Evolutionary conservation across 495 filamentous ascomycete species (phyloP), one percentile per base, ranked within the genome.

Genomic region (Podospora bellae-mahoneyi): DNA sequence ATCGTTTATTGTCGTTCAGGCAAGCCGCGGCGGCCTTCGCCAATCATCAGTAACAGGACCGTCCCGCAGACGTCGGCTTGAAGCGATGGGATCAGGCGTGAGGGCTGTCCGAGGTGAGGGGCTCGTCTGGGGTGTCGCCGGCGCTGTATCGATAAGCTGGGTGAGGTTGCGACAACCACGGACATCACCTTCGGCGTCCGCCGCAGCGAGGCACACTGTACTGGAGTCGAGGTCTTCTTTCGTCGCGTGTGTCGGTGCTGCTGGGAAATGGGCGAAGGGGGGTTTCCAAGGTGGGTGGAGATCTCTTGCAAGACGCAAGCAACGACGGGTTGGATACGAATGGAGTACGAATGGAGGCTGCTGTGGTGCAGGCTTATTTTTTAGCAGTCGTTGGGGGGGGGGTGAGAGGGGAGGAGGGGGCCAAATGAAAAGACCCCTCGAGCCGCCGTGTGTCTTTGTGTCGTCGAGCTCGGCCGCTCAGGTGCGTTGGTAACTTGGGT

Each of bases 91-190:
- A 66, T 60, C 48, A 60, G 68, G 68, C 39, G 15, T 64, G 54
- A 20, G 15, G 62, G 39, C 64, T 55, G 62, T 65, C 48, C 62
- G 67, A 66, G 70, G 60, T 73, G 70, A 70, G 73, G 73, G 69
- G 70, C 66, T 66, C 64, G 53, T 48, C n/a, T 66, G 62, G 48
- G 16, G 61, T 67, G 57, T 66, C 63, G 66, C 55, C 60, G 68
- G 61, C 55, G 62, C 67, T 69, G 71, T 75, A 71, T 75, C 71
- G 75, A 77, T 77, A 74, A 74, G 69, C 54, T 59, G 16, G 28
- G 18, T 54, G 64, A 39, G 53, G 65, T 56, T 55, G 69, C 61
- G 64, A 23, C 30, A 67, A 56, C 32, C 62, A 64, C 62, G 34
- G 67, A 61, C 66, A 65, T 71, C 67, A 69, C 64, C 61, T 64